Conservation (phyloP, 805 yeast genomes). For the Wickerhamomyces silvicola region DNA sequence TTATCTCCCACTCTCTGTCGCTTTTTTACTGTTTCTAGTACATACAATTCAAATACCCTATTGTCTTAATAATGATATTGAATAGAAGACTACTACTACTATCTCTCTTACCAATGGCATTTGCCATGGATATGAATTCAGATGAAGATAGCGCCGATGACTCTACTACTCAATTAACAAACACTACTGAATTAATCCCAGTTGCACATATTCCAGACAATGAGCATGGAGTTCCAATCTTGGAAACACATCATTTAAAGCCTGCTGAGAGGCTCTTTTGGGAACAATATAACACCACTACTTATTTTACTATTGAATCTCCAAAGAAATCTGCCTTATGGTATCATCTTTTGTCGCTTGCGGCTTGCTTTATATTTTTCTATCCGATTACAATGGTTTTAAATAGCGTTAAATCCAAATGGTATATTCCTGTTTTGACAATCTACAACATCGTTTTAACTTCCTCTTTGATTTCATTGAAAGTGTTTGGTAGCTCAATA, state of each 20-base stretch:
- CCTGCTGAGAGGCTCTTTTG: conserved; percentile 73
- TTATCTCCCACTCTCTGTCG: no score
- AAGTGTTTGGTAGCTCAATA: conserved; percentile 51
- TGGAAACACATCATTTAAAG: conserved; percentile 53
- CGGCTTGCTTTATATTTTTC: conserved; percentile 40
- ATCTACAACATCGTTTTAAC: conserved; percentile 41
- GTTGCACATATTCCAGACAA: conserved; percentile 41
- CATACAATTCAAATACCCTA: no score
- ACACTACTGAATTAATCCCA: conserved; percentile 25
- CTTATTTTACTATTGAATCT: conserved; percentile 52
- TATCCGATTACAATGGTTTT: conserved; percentile 68
- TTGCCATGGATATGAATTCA: conserved; percentile 17
- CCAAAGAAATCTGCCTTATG: conserved; percentile 46
- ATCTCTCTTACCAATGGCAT: neutral
- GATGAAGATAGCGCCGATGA: conserved; percentile 5
- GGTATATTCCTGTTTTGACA: conserved; percentile 52
- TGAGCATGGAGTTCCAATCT: conserved; percentile 69
- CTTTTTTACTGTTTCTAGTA: no score
- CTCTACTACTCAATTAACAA: conserved; percentile 7
- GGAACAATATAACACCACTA: conserved; percentile 73
- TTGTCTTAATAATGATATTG: no score
- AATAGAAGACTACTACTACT: neutral
- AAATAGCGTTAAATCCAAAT: conserved; percentile 49
- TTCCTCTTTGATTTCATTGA: conserved; percentile 47
- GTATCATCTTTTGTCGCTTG: conserved; percentile 44